These are phyloP conservation scores for Angomonas deanei DNA, from an alignment of 208 protist genomes.

Conservation along the genomic window DNA sequence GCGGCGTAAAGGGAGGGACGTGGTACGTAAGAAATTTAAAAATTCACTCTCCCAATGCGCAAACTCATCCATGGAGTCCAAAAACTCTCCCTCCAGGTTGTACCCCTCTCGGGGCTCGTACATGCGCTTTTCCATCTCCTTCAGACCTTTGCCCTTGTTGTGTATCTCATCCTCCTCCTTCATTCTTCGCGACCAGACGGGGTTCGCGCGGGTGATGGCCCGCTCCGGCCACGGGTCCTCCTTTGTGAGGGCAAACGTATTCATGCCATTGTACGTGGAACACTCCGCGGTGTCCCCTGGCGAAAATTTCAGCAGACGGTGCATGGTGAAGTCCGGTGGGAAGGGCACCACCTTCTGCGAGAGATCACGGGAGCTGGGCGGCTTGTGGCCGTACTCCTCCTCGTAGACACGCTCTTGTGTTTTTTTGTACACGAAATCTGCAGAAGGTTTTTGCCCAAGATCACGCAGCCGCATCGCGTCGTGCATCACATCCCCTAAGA, in stretches of 20 bases:
- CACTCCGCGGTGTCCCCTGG: neutral
- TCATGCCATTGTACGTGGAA: conserved; percentile 14
- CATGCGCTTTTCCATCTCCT: conserved; percentile 41
- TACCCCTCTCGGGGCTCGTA: conserved; percentile 54
- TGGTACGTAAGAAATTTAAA: conserved; percentile 53
- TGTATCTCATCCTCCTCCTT: conserved; percentile 38
- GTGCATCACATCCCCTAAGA: conserved; percentile 78
- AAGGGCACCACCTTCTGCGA: conserved; percentile 68
- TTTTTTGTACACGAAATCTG: conserved; percentile 83
- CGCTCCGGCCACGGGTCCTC: conserved; percentile 79
- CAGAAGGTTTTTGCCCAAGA: conserved; percentile 67
- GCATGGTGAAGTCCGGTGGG: conserved; percentile 58
- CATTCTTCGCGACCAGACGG: conserved; percentile 51
- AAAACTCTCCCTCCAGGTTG: conserved; percentile 57
- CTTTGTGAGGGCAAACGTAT: conserved; percentile 20
- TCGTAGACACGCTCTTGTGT: conserved; percentile 83
- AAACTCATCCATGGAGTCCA: conserved; percentile 77
- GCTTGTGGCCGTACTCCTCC: conserved; percentile 74
- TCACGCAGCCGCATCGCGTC: conserved; percentile 73
- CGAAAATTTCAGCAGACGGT: conserved; percentile 52
- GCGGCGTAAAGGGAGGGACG: conserved; percentile 59
- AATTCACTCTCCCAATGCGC: conserved; percentile 65
- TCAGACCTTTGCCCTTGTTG: conserved; percentile 28
- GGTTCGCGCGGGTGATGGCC: conserved; percentile 65
- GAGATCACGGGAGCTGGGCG: conserved; percentile 54